Evolutionary conservation across 306 rosid species (phyloP), one percentile per base, ranked within the genome.

Genomic region (Clitoria ternatea): DNA sequence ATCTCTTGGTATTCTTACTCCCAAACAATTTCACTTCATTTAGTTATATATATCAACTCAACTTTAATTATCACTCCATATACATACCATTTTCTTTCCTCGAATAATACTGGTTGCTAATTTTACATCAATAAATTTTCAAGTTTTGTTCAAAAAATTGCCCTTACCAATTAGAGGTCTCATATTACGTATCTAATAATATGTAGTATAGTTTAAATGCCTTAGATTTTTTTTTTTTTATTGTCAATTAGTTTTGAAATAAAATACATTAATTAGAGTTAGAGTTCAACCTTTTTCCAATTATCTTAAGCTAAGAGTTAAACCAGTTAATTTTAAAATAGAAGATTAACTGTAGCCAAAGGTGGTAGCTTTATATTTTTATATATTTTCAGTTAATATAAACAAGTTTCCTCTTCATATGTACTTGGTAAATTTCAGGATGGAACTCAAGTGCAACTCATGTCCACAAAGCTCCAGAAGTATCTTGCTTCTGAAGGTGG

Each of bases 361-460:
- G 27, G 55, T 49, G 29, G 56, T 49, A 49, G n/a, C 56, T 1
- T 22, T 9, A 6, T 17, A 0, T 20, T 19, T 3, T 18, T 49
- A 2, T 15, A n/a, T n/a, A n/a, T 49, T 18, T 30, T 49, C 15
- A 10, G 33, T 10, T 24, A 4, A 24, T 24, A 24, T 24, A 24
- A 5, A 52, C 2, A 15, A 27, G 39, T 7, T 40, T 14, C n/a
- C n/a, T n/a, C n/a, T 37, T 50, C 8, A 29, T 65, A 5, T 24
- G n/a, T n/a, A n/a, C n/a, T 5, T 44, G 30, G 32, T 55, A 0
- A 0, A 26, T 62, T 14, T 33, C 47, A 87, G 89, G 92, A 87
- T 80, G 92, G 87, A 60, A 85, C 89, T 35, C 85, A 82, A 73
- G 76, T 87, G 61, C 89, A 82, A 59, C 62, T 84, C 6, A 39